A percentile compares a stretch with the other conserved stretches of the same genome.
phyloP scores from a whole-genome alignment of 768 basidiomycete species.

The Royoungia palumana region DNA sequence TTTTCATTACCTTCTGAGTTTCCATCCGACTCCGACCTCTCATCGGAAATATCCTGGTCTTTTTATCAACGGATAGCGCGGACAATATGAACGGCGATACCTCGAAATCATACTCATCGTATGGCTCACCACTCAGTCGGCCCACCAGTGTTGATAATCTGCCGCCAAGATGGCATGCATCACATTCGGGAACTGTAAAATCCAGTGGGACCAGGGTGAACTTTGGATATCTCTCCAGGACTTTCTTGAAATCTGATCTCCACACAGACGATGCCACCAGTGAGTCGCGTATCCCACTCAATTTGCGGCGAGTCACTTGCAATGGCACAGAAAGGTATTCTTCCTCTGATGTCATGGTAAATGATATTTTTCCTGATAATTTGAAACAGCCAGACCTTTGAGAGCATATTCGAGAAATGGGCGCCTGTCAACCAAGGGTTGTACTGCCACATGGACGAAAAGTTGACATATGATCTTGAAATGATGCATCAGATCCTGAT shows the following conservation, averaged over 20 bases:
- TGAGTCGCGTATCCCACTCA: constrained; percentile 68
- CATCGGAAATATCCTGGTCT: constrained; percentile 18
- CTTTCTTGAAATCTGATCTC: constrained; percentile 63
- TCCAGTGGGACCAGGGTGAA: constrained; percentile 53
- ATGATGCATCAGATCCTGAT: constrained; percentile 72
- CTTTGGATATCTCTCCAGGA: constrained; percentile 63
- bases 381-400: constrained; percentile 37
- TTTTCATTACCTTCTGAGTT: constrained; percentile 26
- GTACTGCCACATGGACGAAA: constrained; percentile 78
- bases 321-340: constrained; percentile 76
- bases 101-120: constrained; percentile 68
- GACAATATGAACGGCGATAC: constrained; percentile 29
- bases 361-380: background rate
- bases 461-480: constrained; percentile 89
- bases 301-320: constrained; percentile 60
- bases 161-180: constrained; percentile 78
- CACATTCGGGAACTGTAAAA: constrained; percentile 62
- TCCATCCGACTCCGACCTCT: constrained; percentile 24
- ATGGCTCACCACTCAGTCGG: constrained; percentile 62
- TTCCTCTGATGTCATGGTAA: constrained; percentile 38
- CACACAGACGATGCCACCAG: constrained; percentile 84
- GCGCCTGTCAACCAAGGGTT: constrained; percentile 46
- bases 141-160: constrained; percentile 64
- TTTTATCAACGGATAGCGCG: constrained; percentile 1
- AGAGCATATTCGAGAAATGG: constrained; percentile 52